Base-by-base conservation (phyloP, 352 stramenopile species). In the Phytophthora idaei region DNA sequence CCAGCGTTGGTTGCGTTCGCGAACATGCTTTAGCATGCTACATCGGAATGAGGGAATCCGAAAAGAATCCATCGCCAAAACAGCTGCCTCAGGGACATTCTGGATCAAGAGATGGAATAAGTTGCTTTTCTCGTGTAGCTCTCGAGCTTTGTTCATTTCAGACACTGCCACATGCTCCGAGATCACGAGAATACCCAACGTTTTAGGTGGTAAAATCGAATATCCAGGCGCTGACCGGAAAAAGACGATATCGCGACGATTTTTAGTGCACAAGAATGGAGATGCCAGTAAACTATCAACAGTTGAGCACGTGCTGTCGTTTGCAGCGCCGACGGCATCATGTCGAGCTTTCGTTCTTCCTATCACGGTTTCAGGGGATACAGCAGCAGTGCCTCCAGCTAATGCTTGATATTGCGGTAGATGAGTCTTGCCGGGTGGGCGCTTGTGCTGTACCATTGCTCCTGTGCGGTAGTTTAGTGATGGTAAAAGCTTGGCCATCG, bases 31-130 rank as follows among this genome's bases (percentile, higher is more conserved):
- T 27, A 71, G 46, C 59, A 91, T 76, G 45, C 64, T 89, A 46
- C 86, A 94, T 2, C 86, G 79, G 51, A 94, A 94, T 8, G 92
- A 50, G 5, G 86, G 86, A 2, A 74, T 77, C 2, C 84, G 81
- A 56, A 93, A 94, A 7, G 77, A 85, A 53, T 94, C 71, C 77
- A 93, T 92, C 3, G 84, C 84, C 21, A 86, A 55, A 7, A 90
- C 77, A 0, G 86, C 86, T 3, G 75, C 76, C 12, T 77, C 66
- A 0, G 84, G 82, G 11, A 90, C 69, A 57, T 91, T 90, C 32
- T 85, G 63, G 54, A 94, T 93, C 36, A 94, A 65, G 42, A 94
- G 39, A 52, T 94, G 86, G 34, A 94, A 87, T 7, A 93, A 28
- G 44, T 93, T 93, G 50, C 79, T 81, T 29, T 68, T 76, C 21